Percentiles rank a stretch among this genome's conserved stretches.
These are phyloP conservation scores for Ilyonectria destructans DNA, from an alignment of 2,329 filamentous ascomycete genomes.

Conservation along the genomic window DNA sequence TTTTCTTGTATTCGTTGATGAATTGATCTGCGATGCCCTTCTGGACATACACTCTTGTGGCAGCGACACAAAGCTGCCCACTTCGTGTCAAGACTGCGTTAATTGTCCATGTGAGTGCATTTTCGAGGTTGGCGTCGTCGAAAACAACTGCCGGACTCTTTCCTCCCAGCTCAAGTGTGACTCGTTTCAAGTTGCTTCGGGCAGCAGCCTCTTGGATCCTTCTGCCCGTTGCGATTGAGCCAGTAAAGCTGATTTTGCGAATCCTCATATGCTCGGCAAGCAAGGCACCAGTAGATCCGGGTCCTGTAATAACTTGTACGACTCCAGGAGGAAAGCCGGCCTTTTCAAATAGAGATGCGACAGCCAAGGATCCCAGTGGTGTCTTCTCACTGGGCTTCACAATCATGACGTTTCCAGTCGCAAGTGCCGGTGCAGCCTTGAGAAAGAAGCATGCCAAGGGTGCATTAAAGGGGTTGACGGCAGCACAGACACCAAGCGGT, in stretches of 20 bases:
- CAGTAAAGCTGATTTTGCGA: constrained; percentile 75
- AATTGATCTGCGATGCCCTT: constrained; percentile 24
- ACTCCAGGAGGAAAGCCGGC: constrained; percentile 73
- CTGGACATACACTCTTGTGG: constrained; percentile 30
- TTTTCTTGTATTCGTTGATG: constrained; percentile 29
- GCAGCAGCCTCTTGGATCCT: constrained; percentile 71
- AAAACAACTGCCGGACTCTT: constrained; percentile 73
- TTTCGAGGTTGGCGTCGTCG: constrained; percentile 66
- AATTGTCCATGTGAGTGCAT: constrained; percentile 33
- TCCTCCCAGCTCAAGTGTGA: constrained; percentile 74
- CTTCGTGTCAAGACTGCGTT: constrained; percentile 30
- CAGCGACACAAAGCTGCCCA: constrained; percentile 32
- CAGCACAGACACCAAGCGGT: constrained; percentile 34
- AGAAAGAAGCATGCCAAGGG: constrained; percentile 33
- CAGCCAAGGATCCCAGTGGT: constrained; percentile 57
- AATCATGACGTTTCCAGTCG: constrained; percentile 70
- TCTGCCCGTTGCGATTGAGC: constrained; percentile 72
- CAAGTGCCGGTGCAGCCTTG: constrained; percentile 63
- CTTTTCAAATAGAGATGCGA: constrained; percentile 64
- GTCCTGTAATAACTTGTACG: constrained; percentile 61
- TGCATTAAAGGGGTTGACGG: constrained; percentile 35
- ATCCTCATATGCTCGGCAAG: constrained; percentile 71
- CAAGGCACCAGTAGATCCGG: constrained; percentile 72
- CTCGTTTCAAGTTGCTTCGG: constrained; percentile 69
- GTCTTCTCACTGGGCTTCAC: constrained; percentile 70